Evolutionary conservation across 1,284 basidiomycete species (phyloP), one percentile per base, ranked within the genome.

Genomic region (Puccinia coronata): DNA sequence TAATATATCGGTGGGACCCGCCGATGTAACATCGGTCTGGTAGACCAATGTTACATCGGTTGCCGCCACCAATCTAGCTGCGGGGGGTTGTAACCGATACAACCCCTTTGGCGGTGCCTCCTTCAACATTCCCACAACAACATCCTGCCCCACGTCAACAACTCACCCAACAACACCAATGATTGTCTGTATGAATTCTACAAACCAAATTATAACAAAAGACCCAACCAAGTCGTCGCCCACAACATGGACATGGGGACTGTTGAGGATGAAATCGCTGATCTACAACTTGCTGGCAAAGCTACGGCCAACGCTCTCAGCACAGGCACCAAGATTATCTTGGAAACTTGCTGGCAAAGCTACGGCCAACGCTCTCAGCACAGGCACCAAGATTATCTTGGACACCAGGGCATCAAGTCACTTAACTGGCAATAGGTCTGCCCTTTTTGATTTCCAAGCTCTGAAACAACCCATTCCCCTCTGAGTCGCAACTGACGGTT

Each of bases 341-440:
- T n/a, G n/a, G n/a, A n/a, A 70, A 14, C 2, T 70, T n/a, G n/a
- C 41, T 18, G 49, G 67, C 2, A 12, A 16, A 5, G 9, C 18
- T 1, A 14, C n/a, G 1, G 16, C 49, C 2, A 16, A 65, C 0
- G 25, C 34, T 1, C 43, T 71, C 1, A 25, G n/a, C 20, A n/a
- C n/a, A n/a, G n/a, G n/a, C n/a, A n/a, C n/a, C n/a, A n/a, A n/a
- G n/a, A n/a, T n/a, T n/a, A n/a, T n/a, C n/a, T n/a, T 20, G 1
- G 71, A 74, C n/a, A 74, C 36, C 9, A 53, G 71, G 0, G 71
- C 71, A 0, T 51, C 51, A 12, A 47, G 25, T 25, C 71, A 74
- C 31, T 20, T 74, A 1, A 74, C 14, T 0, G 71, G 71, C 11
- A 28, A 74, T 23, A 53, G 23, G 71, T 57, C 20, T 36, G 55